phyloP scores from a whole-genome alignment of 306 rosid species.

The Morella rubra region DNA sequence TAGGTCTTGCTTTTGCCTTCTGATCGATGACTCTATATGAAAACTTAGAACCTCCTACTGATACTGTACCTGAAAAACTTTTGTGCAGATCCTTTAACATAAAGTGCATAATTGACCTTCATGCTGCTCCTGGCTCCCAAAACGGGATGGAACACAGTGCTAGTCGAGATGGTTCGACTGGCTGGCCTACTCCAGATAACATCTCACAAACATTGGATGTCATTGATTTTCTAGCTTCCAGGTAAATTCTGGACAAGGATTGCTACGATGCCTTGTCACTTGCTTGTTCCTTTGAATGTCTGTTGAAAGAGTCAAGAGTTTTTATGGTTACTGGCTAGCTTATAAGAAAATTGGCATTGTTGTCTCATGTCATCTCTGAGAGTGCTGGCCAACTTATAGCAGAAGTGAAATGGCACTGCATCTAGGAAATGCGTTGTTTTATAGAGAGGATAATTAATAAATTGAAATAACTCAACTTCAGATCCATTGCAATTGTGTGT shows the following conservation, averaged over 20 bases:
- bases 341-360: background rate
- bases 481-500: background rate
- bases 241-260: constrained; percentile 42
- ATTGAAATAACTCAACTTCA: background rate
- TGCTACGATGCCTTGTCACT: background rate
- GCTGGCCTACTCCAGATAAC: constrained; percentile 62
- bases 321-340: background rate
- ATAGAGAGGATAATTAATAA: background rate
- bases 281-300: background rate
- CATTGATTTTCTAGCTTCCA: constrained; percentile 75
- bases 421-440: background rate
- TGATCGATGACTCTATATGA: constrained; percentile 10
- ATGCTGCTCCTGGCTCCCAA: constrained; percentile 92
- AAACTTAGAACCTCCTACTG: constrained; percentile 25
- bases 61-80: constrained; percentile 18
- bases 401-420: background rate
- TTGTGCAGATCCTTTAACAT: constrained; percentile 66
- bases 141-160: constrained; percentile 96
- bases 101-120: constrained; percentile 91
- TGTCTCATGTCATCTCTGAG: background rate
- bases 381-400: background rate
- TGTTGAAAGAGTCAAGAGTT: background rate
- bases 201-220: constrained; percentile 67
- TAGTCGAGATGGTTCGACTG: constrained; percentile 77
- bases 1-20: constrained; percentile 49